Base-by-base conservation (phyloP, 768 basidiomycete species). In the Russula foetens region DNA sequence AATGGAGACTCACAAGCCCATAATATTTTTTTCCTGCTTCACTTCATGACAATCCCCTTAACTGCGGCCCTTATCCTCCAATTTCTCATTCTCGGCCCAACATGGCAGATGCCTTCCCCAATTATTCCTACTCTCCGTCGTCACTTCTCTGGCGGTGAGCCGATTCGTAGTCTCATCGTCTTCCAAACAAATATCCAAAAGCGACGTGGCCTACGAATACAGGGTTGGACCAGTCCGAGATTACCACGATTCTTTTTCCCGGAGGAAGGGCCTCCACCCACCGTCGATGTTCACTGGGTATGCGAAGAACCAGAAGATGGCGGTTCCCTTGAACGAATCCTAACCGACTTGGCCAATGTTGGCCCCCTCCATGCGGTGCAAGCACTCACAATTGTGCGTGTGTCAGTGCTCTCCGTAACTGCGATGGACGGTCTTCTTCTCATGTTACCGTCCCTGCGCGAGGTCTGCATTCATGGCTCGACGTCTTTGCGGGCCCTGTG, bases 381-480 rank as follows among this genome's bases (percentile, higher is more conserved):
- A 43, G 41, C 47, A 17, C 58, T 64, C 24, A 66, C 65, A 7
- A 56, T 66, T 39, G 65, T 63, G 17, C 65, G 63, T 15, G 53
- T 64, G n/a, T 38, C 47, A n/a, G 39, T 28, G 23, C 54, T 64
- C 55, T 53, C 65, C 21, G 28, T 44, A 1, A 24, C 53, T 11
- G 43, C 51, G 21, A 46, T 64, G 50, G 53, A 51, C 26, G 41
- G 43, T 26, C 55, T 66, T 31, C 56, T 66, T 52, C 50, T 47
- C 26, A 33, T 47, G 53, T 41, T 66, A 29, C 58, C 65, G 4
- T 59, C 53, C 24, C 23, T 64, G 43, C 50, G 46, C 43, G 65
- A 66, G 28, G 26, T 66, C 56, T 59, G 62, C 47, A 59, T 66
- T 14, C 65, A 66, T 43, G 63, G 65, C 17, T 66, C 65, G 3